Evolutionary conservation across 352 stramenopile genomes (phyloP), one percentile per base, ranked within the genome.

Genomic region (Globisporangium abappressorium): DNA sequence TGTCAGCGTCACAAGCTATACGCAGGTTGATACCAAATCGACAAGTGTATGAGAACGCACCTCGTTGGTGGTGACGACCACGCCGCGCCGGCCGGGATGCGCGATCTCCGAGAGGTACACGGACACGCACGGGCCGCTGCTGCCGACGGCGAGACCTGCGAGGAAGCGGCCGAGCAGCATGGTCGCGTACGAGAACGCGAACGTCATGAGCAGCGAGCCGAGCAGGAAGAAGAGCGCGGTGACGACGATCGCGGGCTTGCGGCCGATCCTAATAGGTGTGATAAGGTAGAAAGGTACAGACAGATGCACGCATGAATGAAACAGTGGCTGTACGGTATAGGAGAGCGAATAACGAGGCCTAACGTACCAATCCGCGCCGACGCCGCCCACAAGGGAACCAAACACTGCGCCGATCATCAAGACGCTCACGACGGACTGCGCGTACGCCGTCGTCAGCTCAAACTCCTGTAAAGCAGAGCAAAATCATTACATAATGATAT

Each of bases 51-150:
- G 0, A 12, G 9, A 65, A 24, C 59, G n/a, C 28, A 83, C 75
- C 75, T 92, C 84, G 51, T 83, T 92, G 28, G 89, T 77, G 5
- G 81, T 87, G 34, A 90, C 80, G 11, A 92, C 62, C 5, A 73
- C 71, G 24, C 84, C 84, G 15, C 84, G 81, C 28, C 77, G 75
- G n/a, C 87, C 78, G 0, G 82, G 80, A 6, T 71, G 70, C 1
- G 84, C 80, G 62, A 90, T 83, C 74, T 92, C 84, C n/a, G 84
- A 81, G 9, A 90, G 70, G 38, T 92, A 92, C 1, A 76, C 81
- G 0, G 84, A 90, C 0, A 89, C 81, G 61, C 84, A 90, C 22
- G 84, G 84, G 0, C 82, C 84, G 49, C 79, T 90, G 55, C 77
- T 85, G 9, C 84, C 84, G 7, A 92, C 84, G 0, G 80, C 84